Evolutionary conservation across 2,329 filamentous ascomycete genomes (phyloP), one percentile per base, ranked within the genome.

Genomic region (Botryotinia globosa): DNA sequence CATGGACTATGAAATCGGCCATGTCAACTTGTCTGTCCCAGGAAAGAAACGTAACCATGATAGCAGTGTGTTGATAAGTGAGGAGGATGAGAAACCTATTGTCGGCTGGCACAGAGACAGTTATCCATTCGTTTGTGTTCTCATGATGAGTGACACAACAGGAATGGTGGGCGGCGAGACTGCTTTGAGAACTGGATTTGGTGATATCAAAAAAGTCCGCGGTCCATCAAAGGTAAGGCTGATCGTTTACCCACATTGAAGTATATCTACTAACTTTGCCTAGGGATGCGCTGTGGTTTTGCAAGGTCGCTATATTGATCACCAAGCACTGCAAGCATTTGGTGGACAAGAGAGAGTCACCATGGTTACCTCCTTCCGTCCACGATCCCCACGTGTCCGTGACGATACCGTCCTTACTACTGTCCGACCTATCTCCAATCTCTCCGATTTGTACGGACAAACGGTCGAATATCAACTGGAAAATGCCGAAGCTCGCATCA

Each of bases 1-100:
- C 12, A 85, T 88, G 78, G 85, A 89, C 79, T 87, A 85, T 75
- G 88, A 90, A 76, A 86, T 89, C 73, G 86, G 84, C 32, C 85
- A 89, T 76, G 85, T 88, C 80, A 90, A 90, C 78, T 81, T 89
- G 62, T 85, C 85, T 1, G 80, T 84, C 14, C 80, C 78, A 54
- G 74, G 75, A 39, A 68, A 77, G 73, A 82, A 74, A 73, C 74
- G 62, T 20, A 71, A 77, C 7, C 75, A 78, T 34, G 72, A 76
- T 25, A 74, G 73, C 64, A 74, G 76, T 44, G 74, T 76, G 20
- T 74, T 77, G 56, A 77, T 80, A 62, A 75, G 79, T 54, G 76
- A 80, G 42, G 78, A 80, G 10, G 79, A 81, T 67, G 78, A 81
- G 34, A 74, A 77, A 16, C 79, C 83, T n/a, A 81, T 83, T 48